Base-by-base conservation (phyloP, 352 stramenopile genomes). In the Pythium scleroteichum region DNA sequence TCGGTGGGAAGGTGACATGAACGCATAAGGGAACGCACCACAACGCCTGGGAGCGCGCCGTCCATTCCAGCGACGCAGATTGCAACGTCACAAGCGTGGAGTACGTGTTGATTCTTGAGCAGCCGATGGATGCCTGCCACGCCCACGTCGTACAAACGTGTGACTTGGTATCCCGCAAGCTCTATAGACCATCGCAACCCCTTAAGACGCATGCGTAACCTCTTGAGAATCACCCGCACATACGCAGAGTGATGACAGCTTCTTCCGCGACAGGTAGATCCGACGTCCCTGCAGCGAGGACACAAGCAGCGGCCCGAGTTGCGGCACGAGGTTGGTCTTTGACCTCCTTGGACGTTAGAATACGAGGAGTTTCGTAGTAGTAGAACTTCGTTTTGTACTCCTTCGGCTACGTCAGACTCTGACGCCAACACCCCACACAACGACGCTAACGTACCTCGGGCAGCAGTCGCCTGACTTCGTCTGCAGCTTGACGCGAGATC, bases 41-140 rank as follows among this genome's bases (percentile, higher is more conserved):
- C 93, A n/a, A 99, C 96, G 50, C 92, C 96, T 5, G 96, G 97
- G 16, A 99, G 78, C 22, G 96, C 97, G 19, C 97, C 97, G 66
- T 99, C 97, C 96, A 99, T 99, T 10, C 97, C 96, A 52, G 97
- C 97, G 22, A 97, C 88, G 64, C 92, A 98, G 53, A 99, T 97
- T 50, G 97, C 95, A 8, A 98, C 88, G 64, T 97, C 92, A 7
- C 81, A 87, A 32, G 80, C 82, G 17, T 88, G 86, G 32, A 98
- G 53, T 22, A 93, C 76, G 59, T 90, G 80, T 68, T 90, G 84
- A 51, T 95, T 92, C 24, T 78, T 78, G 26, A 98, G 71, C 23
- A 98, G 84, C 1, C 95, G 83, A 62, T 98, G 91, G 52, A 99
- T 88, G 20, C 96, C 94, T 29, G 94, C 96, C 19, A 98, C 94